A percentile compares a stretch with the other conserved stretches of the same genome.
These are phyloP conservation scores for Leishmania gerbilli DNA, from an alignment of 208 protist genomes.

Conservation along the genomic window DNA sequence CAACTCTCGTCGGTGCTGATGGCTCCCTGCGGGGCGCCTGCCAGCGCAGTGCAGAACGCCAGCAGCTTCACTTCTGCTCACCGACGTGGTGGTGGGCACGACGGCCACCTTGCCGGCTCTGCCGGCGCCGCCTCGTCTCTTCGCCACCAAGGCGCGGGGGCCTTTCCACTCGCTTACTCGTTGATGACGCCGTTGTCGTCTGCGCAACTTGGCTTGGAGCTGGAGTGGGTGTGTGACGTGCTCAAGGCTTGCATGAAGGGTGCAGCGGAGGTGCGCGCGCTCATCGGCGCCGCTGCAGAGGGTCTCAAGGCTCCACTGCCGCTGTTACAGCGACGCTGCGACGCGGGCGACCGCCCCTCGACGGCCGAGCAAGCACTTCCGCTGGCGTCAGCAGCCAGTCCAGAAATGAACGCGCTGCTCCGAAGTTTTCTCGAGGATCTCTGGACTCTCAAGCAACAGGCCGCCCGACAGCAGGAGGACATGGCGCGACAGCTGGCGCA, in stretches of 20 bases:
- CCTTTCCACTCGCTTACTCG: neutral
- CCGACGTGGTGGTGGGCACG: neutral
- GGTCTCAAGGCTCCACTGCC: conserved; percentile 13
- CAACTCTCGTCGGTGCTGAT: neutral
- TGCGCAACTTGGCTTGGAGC: conserved; percentile 25
- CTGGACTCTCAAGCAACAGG: conserved; percentile 27
- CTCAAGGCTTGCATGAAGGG: conserved; percentile 60
- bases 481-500: conserved; percentile 53
- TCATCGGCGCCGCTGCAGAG: conserved; percentile 17
- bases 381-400: conserved; percentile 21
- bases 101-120: neutral
- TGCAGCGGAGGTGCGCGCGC: conserved; percentile 30
- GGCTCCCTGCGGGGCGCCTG: neutral
- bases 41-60: neutral
- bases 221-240: conserved; percentile 67
- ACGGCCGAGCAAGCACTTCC: neutral
- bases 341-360: neutral
- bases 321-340: neutral
- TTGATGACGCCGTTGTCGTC: neutral
- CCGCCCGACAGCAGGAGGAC: conserved; percentile 39
- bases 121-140: neutral
- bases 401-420: conserved; percentile 44
- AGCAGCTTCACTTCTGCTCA: conserved; percentile 12
- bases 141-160: neutral
- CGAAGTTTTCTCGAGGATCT: conserved; percentile 46